phyloP scores from a whole-genome alignment of 106 monocot genomes.

The Dendrobium chrysotoxum region DNA sequence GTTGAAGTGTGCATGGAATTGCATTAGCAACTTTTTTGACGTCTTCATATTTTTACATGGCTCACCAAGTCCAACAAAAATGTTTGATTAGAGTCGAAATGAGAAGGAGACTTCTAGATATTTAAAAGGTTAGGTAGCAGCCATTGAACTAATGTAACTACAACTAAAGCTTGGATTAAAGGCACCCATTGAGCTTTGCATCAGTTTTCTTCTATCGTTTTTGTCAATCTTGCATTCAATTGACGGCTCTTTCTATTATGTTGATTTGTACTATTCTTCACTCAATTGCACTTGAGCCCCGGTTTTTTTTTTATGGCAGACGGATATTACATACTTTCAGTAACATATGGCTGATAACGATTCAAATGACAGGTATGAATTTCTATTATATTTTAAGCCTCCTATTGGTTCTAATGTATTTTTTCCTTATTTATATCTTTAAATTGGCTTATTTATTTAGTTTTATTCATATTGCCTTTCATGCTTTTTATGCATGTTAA shows the following conservation, averaged over 20 bases:
- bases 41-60: too few species aligned
- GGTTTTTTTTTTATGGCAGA: not conserved
- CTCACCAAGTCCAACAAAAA: too few species aligned
- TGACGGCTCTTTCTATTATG: not conserved
- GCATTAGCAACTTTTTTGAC: too few species aligned
- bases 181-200: too few species aligned
- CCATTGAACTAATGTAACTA: not conserved
- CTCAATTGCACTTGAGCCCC: not conserved
- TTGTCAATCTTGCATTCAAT: not conserved
- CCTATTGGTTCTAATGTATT: not conserved
- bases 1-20: too few species aligned
- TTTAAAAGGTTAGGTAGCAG: not conserved
- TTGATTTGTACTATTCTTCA: not conserved
- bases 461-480: not conserved
- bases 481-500: not conserved
- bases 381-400: not conserved
- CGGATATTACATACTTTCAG: not conserved
- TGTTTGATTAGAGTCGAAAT: too few species aligned
- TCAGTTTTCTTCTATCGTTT: not conserved
- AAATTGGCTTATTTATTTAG: not conserved
- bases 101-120: too few species aligned
- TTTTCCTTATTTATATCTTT: not conserved
- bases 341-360: slow-evolving; percentile 1
- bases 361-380: slow-evolving; percentile 3
- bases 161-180: too few species aligned